A percentile compares a stretch with the other conserved stretches of the same genome.
phyloP scores from a whole-genome alignment of 2,329 filamentous ascomycete species.

The Tolypocladium inflatum region DNA sequence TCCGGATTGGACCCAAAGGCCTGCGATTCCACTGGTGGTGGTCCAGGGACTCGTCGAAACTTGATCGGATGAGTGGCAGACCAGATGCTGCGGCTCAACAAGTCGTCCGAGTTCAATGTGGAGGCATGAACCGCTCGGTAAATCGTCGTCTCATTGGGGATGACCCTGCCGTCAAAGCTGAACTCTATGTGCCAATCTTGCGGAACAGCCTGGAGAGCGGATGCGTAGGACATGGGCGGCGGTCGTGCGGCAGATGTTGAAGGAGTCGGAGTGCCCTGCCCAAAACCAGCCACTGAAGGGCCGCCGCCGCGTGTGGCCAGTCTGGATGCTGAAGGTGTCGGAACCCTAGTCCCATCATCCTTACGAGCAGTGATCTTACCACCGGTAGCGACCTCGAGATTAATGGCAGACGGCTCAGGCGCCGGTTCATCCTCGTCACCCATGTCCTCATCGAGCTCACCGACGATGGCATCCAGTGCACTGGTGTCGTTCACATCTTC shows the following conservation, averaged over 20 bases:
- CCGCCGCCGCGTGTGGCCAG: slow-evolving; percentile 30
- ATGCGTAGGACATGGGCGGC: slow-evolving; percentile 66
- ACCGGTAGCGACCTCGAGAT: slow-evolving; percentile 76
- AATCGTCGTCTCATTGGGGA: slow-evolving; percentile 88
- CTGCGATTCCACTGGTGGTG: slow-evolving; percentile 63
- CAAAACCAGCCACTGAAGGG: slow-evolving; percentile 20
- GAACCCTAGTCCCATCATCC: slow-evolving; percentile 80
- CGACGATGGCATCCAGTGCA: slow-evolving; percentile 79
- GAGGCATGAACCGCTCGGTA: slow-evolving; percentile 82
- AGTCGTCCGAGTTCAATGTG: slow-evolving; percentile 45
- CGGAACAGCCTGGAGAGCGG: slow-evolving; percentile 68
- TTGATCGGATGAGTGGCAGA: slow-evolving; percentile 84
- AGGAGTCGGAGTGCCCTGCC: slow-evolving; percentile 36
- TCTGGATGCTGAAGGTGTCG: slow-evolving; percentile 61
- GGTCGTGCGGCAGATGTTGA: slow-evolving; percentile 47
- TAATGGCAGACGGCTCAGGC: slow-evolving; percentile 77
- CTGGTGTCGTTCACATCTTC: slow-evolving; percentile 56
- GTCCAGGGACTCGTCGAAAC: slow-evolving; percentile 77
- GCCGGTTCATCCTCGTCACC: slow-evolving; percentile 58
- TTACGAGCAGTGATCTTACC: slow-evolving; percentile 86
- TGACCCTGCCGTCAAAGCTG: slow-evolving; percentile 71
- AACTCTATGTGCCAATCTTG: slow-evolving; percentile 99
- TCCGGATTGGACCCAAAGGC: slow-evolving; percentile 45
- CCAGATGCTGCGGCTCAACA: slow-evolving; percentile 72
- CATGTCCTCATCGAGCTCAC: slow-evolving; percentile 79